Evolutionary conservation across 768 basidiomycete species (phyloP).

Genomic region (Tulasnella sp.): DNA sequence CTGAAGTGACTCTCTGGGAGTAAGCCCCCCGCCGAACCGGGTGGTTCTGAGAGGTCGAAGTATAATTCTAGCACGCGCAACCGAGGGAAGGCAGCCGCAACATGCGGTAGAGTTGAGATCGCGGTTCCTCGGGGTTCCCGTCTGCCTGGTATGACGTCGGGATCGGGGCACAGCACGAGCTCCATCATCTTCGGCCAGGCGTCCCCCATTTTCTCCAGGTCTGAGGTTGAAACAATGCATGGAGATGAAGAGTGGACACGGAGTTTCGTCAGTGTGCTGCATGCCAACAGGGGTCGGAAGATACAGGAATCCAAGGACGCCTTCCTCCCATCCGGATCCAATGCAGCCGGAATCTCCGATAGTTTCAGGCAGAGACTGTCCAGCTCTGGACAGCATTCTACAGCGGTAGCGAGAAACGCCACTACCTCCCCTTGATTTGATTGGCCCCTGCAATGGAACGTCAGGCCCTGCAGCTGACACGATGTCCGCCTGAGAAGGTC

Average conservation of each 20-base stretch:
- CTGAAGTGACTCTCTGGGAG: neutral
- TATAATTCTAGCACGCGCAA: neutral
- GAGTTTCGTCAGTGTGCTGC: neutral
- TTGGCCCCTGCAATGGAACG: neutral
- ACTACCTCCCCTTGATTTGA: neutral
- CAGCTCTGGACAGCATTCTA: neutral
- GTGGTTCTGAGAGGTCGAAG: neutral
- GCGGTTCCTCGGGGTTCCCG: neutral
- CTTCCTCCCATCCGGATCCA: neutral
- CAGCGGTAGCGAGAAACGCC: neutral
- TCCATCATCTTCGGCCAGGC: neutral
- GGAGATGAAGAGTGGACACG: neutral
- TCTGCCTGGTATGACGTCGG: neutral
- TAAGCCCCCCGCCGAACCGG: neutral
- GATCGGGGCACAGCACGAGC: neutral
- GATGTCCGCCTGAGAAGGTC: neutral
- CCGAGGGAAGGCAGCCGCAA: neutral
- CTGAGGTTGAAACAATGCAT: neutral
- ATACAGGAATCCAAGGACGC: neutral
- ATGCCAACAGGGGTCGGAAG: neutral
- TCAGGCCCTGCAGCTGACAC: neutral
- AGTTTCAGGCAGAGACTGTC: neutral
- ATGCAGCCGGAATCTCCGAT: neutral
- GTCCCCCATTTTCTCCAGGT: neutral
- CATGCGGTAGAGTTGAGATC: neutral